These are phyloP conservation scores for Venturia oleaginea DNA, from an alignment of 2,329 filamentous ascomycete genomes.

Conservation along the genomic window DNA sequence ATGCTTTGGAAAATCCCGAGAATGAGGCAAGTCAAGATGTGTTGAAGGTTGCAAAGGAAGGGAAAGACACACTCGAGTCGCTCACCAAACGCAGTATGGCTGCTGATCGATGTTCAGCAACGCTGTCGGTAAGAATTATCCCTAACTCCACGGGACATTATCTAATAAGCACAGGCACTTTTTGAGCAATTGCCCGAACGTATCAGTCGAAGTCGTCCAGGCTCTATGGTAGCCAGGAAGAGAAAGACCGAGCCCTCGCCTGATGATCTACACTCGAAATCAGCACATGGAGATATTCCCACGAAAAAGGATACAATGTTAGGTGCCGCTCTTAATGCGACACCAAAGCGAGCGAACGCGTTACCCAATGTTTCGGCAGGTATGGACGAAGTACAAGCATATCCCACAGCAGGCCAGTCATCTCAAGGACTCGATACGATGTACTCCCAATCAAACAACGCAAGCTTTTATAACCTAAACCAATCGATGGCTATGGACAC, in stretches of 20 bases:
- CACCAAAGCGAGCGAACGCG: slow-evolving; percentile 5
- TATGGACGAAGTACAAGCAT: slow-evolving; percentile 1
- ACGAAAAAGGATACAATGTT: slow-evolving; percentile 20
- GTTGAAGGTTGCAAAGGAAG: slow-evolving; percentile 73
- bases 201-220: slow-evolving; percentile 41
- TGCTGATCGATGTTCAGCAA: slow-evolving; percentile 73
- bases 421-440: background rate
- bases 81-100: slow-evolving; percentile 79
- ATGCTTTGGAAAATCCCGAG: slow-evolving; percentile 69
- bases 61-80: slow-evolving; percentile 70
- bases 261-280: slow-evolving; percentile 19
- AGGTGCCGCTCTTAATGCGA: slow-evolving; percentile 13
- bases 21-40: slow-evolving; percentile 69
- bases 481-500: background rate
- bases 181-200: slow-evolving; percentile 76
- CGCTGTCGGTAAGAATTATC: slow-evolving; percentile 55
- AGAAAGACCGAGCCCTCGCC: slow-evolving; percentile 30
- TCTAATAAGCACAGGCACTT: slow-evolving; percentile 46
- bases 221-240: slow-evolving; percentile 24
- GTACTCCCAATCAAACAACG: background rate
- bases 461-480: slow-evolving; percentile 2
- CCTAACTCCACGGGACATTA: background rate
- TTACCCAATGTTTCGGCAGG: background rate
- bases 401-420: background rate
- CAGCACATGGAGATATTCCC: slow-evolving; percentile 19